phyloP scores from a whole-genome alignment of 371 early-diverging fungal species.

The Quaeritorhiza haematococci region DNA sequence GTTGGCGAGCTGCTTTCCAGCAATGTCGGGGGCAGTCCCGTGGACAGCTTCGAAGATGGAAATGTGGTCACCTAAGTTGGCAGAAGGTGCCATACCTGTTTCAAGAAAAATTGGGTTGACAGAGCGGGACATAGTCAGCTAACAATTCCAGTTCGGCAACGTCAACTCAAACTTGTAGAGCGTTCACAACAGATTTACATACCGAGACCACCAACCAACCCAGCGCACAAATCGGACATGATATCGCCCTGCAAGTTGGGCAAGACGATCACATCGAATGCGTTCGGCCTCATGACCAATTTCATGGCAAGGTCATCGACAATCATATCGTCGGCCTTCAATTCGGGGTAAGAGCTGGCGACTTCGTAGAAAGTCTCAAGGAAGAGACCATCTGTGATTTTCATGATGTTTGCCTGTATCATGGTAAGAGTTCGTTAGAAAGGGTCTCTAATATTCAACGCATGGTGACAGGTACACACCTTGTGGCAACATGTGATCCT shows the following conservation, averaged over 20 bases:
- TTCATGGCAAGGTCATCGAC: conserved; percentile 92
- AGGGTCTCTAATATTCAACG: not conserved
- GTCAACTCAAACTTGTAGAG: too few relatives aligned
- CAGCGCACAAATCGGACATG: conserved; percentile 94
- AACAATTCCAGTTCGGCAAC: too few relatives aligned
- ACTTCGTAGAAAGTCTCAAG: conserved; percentile 88
- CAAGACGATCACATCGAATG: conserved; percentile 97
- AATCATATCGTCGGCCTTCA: conserved; percentile 85
- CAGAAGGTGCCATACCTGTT: conserved; percentile 92
- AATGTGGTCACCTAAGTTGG: conserved; percentile 96
- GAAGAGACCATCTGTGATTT: conserved; percentile 90
- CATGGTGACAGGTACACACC: conserved; percentile 31
- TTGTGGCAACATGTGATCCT: conserved; percentile 96
- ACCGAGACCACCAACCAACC: conserved; percentile 97
- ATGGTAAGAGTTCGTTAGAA: too few relatives aligned
- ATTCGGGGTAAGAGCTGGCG: conserved; percentile 85
- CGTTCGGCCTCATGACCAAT: conserved; percentile 91
- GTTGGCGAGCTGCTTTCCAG: conserved; percentile 87
- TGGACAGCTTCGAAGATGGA: conserved; percentile 96
- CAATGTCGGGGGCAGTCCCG: conserved; percentile 98
- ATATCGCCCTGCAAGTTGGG: conserved; percentile 99
- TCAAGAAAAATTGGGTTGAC: too few relatives aligned
- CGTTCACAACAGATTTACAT: too few relatives aligned
- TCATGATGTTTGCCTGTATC: conserved; percentile 91
- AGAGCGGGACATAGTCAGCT: too few relatives aligned